Percentiles rank a stretch among this genome's conserved stretches.
phyloP scores from a whole-genome alignment of 2,329 filamentous ascomycete genomes.

The Colletotrichum brevisporum region DNA sequence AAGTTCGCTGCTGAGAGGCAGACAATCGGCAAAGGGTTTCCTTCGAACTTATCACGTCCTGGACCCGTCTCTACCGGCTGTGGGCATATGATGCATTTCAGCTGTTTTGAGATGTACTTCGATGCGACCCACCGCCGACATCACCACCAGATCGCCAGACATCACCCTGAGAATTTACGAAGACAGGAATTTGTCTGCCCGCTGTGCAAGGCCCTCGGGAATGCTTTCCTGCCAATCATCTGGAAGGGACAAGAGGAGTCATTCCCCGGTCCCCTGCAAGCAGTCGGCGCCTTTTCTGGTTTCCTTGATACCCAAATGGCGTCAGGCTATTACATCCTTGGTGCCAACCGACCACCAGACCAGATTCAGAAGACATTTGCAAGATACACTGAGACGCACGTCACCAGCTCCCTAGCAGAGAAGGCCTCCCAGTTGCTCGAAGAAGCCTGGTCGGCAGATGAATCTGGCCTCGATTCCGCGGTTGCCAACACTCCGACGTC shows the following conservation, averaged over 20 bases:
- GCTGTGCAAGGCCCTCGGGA: conserved; percentile 95
- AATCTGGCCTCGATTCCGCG: conserved; percentile 50
- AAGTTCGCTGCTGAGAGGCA: conserved; percentile 82
- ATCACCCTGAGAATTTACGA: conserved; percentile 87
- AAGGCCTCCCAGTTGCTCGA: conserved; percentile 53
- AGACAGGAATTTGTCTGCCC: conserved; percentile 95
- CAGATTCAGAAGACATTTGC: conserved; percentile 53
- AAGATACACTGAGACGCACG: conserved; percentile 54
- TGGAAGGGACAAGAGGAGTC: conserved; percentile 94
- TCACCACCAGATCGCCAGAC: conserved; percentile 90
- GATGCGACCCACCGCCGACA: conserved; percentile 88
- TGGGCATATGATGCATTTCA: conserved; percentile 98
- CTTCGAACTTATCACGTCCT: conserved; percentile 73
- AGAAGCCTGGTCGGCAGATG: conserved; percentile 57
- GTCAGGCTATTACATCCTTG: conserved; percentile 58
- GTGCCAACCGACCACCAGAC: conserved; percentile 50
- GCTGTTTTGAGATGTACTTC: conserved; percentile 93
- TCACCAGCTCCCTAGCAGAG: conserved; percentile 58
- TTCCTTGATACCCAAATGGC: conserved; percentile 76
- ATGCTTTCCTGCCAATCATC: conserved; percentile 92
- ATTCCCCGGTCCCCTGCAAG: conserved; percentile 80
- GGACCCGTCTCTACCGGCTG: conserved; percentile 92
- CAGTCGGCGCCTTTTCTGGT: conserved; percentile 71
- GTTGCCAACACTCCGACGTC: conserved; percentile 59
- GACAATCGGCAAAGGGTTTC: conserved; percentile 90